These are phyloP conservation scores for Parsonsia alboflavescens DNA, from an alignment of 257 asterid genomes.

Conservation along the genomic window DNA sequence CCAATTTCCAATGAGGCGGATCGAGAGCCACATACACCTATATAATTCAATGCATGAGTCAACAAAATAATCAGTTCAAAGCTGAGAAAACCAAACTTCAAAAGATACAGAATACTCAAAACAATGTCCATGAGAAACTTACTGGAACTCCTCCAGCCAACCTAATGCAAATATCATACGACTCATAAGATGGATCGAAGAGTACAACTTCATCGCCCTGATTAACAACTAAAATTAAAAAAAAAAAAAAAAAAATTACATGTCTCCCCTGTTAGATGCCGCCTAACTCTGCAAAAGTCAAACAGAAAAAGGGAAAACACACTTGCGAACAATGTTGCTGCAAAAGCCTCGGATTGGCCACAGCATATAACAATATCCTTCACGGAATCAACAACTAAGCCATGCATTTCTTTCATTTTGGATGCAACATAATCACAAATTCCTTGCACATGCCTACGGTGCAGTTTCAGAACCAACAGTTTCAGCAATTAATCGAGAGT, in stretches of 20 bases:
- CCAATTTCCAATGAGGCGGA: conserved; percentile 72
- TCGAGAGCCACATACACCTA: conserved; percentile 84
- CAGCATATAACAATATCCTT: conserved; percentile 75
- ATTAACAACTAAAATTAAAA: conserved; percentile 50
- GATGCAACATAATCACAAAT: conserved; percentile 59
- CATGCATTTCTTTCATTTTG: conserved; percentile 58
- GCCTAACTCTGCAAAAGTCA: not conserved
- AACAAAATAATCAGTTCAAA: conserved; percentile 12
- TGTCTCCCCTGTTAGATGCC: not conserved
- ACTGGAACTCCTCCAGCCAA: conserved; percentile 95
- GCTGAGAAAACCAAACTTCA: not conserved
- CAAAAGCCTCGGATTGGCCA: conserved; percentile 93
- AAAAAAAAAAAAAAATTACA: not conserved
- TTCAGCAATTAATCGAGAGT: not conserved
- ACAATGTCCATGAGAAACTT: conserved; percentile 21
- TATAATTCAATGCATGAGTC: conserved; percentile 12
- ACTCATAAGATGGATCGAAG: conserved; percentile 79
- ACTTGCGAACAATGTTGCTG: conserved; percentile 80
- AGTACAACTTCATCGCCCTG: conserved; percentile 82
- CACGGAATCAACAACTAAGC: conserved; percentile 53
- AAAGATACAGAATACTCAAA: not conserved
- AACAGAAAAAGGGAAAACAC: conserved; percentile 7
- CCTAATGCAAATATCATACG: conserved; percentile 73
- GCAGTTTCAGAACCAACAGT: too few species aligned
- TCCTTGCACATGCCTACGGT: conserved; percentile 69